Base-by-base conservation (phyloP, 164 flowering plant genomes). In the Platanus orientalis region DNA sequence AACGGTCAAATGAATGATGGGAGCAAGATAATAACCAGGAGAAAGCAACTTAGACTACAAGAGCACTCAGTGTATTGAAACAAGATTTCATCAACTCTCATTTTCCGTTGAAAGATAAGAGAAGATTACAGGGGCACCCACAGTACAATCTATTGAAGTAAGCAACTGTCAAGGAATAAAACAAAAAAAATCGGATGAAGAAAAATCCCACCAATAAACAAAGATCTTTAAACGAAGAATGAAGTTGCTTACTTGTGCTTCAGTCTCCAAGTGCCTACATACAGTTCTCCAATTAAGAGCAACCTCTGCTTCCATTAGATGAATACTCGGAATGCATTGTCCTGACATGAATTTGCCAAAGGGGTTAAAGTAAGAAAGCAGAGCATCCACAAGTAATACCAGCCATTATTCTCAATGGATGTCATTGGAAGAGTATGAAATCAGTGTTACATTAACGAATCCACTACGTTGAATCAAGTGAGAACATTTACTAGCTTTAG, bases 211-310 rank as follows among this genome's bases (percentile, higher is more conserved):
- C n/a, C 29, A 27, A 40, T 20, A 49, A 27, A 6, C 10, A 28
- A 19, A 54, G 48, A 62, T 26, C 21, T 14, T 23, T 42, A 47
- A 45, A 14, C 53, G 45, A 64, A 36, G 45, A 17, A n/a, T n/a
- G 11, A 19, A 36, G n/a, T 25, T 34, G 21, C 86, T 79, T 75
- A 86, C 99, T 61, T 84, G 90, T 71, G 99, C 98, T 77, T 87
- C 86, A 28, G 28, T 72, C 58, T 84, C 94, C 72, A 95, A 67
- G 71, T 92, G 80, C 78, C 73, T 71, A 60, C 97, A 92, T 14
- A 85, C 62, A 52, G 71, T 76, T 81, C 83, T 90, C 97, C 96
- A 95, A 69, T 84, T 92, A 27, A 95, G 81, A 65, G 98, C 88
- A 76, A 80, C 78, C 68, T 95, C 99, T 58, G 96, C 79, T 58